Percentiles rank a stretch among this genome's conserved stretches.
These are phyloP conservation scores for Globisporangium okanoganense DNA, from an alignment of 352 stramenopile genomes.

Conservation along the genomic window DNA sequence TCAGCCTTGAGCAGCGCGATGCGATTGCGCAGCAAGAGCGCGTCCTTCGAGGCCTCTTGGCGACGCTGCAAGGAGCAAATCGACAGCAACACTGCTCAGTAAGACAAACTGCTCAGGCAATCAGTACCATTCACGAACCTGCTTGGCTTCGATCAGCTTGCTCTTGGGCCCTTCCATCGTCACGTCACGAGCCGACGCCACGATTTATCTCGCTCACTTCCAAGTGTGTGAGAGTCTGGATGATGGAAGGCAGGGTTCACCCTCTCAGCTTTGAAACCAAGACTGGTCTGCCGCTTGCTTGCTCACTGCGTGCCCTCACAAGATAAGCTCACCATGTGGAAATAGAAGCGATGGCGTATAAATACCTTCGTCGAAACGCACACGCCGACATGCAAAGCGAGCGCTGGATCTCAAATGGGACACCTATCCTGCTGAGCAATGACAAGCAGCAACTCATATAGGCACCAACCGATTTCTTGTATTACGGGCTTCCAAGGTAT, in stretches of 20 bases:
- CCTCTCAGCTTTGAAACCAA: not conserved
- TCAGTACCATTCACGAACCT: constrained; percentile 24
- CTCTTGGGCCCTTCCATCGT: constrained; percentile 57
- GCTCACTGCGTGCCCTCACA: not conserved
- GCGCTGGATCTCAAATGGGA: not conserved
- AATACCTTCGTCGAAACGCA: too few relatives aligned
- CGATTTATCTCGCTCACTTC: not conserved
- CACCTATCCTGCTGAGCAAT: not conserved
- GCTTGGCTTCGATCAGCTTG: constrained; percentile 74
- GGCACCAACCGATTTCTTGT: constrained; percentile 9
- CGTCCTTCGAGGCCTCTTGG: constrained; percentile 74
- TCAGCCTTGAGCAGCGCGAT: constrained; percentile 79
- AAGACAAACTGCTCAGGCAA: not conserved
- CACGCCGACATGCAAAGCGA: too few relatives aligned
- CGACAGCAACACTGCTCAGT: not conserved
- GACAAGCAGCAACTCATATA: not conserved
- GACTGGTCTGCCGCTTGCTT: not conserved
- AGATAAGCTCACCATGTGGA: not conserved
- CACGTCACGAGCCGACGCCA: not conserved
- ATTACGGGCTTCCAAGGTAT: not conserved
- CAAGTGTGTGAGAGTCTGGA: not conserved
- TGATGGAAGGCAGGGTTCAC: not conserved
- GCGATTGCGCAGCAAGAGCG: constrained; percentile 71
- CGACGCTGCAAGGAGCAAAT: constrained; percentile 32
- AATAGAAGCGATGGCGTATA: not conserved